Percentiles rank a stretch among this genome's conserved stretches.
Conservation (phyloP, 2,329 filamentous ascomycete species). For the Xylariaceae sp. region DNA sequence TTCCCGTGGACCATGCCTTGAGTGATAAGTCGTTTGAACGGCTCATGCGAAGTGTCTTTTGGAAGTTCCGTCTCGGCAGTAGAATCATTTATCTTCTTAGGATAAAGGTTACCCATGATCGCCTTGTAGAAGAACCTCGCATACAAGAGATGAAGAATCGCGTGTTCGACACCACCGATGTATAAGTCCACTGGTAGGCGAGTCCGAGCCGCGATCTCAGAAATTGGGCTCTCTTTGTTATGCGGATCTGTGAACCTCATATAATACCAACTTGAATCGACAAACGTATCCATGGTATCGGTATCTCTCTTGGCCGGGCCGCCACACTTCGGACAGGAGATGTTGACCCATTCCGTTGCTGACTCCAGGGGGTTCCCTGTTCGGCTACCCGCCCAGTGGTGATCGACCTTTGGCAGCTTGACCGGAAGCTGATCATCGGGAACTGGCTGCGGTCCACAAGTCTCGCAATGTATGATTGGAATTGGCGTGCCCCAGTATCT, state of each 20-base stretch:
- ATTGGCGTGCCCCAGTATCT: conserved; percentile 90
- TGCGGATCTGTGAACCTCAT: conserved; percentile 70
- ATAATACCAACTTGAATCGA: conserved; percentile 93
- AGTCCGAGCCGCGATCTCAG: conserved; percentile 48
- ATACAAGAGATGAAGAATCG: conserved; percentile 83
- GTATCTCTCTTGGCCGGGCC: conserved; percentile 72
- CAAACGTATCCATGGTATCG: conserved; percentile 95
- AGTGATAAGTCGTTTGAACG: conserved; percentile 75
- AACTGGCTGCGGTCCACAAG: conserved; percentile 74
- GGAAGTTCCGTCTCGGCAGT: conserved; percentile 16
- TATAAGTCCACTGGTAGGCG: conserved; percentile 79
- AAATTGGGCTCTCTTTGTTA: conserved; percentile 58
- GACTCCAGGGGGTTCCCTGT: conserved; percentile 72
- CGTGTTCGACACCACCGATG: conserved; percentile 83
- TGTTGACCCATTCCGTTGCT: conserved; percentile 67
- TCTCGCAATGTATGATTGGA: conserved; percentile 74
- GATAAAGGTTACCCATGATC: conserved; percentile 53
- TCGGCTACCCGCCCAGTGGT: conserved; percentile 62
- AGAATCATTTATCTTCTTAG: conserved; percentile 14
- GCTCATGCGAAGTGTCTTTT: conserved; percentile 45
- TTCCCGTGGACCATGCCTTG: conserved; percentile 93
- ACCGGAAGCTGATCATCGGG: conserved; percentile 73
- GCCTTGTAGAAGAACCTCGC: conserved; percentile 89
- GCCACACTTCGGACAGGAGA: conserved; percentile 67
- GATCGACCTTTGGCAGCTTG: conserved; percentile 61